Percentiles rank a stretch among this genome's conserved stretches.
Evolutionary conservation across 1,284 basidiomycete species (phyloP).

Genomic region (Cutaneotrichosporon spelunceum): DNA sequence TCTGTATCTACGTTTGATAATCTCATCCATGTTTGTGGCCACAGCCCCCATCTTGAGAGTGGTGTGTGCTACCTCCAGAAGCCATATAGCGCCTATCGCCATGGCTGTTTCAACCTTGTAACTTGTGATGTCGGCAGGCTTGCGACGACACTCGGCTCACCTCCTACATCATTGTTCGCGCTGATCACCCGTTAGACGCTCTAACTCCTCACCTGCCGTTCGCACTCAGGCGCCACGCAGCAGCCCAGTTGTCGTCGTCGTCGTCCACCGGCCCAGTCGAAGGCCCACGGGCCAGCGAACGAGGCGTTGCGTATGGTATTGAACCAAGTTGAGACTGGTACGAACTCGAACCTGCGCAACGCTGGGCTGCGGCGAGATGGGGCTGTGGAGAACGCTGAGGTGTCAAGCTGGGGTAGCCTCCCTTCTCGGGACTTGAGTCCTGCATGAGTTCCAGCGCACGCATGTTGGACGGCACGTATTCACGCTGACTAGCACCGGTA

Average conservation of each 20-base stretch:
- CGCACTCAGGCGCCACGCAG: not conserved
- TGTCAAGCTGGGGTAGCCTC: not conserved
- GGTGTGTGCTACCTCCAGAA: not conserved
- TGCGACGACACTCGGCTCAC: too few species aligned
- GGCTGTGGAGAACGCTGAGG: not conserved
- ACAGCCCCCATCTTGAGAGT: not conserved
- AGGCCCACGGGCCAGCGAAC: not conserved
- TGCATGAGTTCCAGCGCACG: constrained; percentile 4
- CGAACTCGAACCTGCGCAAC: not conserved
- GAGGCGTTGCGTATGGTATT: not conserved
- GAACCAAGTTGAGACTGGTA: not conserved
- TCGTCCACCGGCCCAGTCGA: not conserved
- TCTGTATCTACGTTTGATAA: not conserved
- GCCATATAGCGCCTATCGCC: too few species aligned
- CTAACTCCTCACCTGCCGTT: not conserved
- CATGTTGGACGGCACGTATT: constrained; percentile 4
- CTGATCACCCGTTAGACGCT: not conserved
- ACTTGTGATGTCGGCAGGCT: too few species aligned
- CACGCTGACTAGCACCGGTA: not conserved
- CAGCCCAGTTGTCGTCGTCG: not conserved
- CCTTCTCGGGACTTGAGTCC: not conserved
- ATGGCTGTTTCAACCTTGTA: too few species aligned
- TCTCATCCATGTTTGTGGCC: not conserved
- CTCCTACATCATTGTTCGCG: not conserved
- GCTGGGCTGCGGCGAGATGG: not conserved